Evolutionary conservation across 2,329 filamentous ascomycete species (phyloP).

Genomic region (Magnaporthiopsis rhizophila): DNA sequence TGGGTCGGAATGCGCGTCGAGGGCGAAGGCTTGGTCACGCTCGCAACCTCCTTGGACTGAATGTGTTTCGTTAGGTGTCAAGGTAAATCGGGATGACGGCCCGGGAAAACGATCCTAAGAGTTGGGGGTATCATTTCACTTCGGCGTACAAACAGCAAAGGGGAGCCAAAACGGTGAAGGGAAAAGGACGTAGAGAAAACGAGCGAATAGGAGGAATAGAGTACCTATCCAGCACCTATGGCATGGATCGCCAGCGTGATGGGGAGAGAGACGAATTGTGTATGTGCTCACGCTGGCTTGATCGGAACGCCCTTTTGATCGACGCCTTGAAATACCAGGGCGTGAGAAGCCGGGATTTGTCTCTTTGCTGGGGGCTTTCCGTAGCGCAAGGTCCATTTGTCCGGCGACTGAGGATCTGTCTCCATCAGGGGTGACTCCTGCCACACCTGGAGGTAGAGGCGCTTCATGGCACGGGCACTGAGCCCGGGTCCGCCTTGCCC

Average conservation of each 20-base stretch:
- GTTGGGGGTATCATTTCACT: background rate
- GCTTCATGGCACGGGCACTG: background rate
- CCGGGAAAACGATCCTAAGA: background rate
- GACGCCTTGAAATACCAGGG: constrained; percentile 1
- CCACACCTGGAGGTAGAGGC: constrained; percentile 3
- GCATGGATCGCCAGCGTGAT: background rate
- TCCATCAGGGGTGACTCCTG: background rate
- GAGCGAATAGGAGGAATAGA: background rate
- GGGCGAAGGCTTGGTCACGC: constrained; percentile 51
- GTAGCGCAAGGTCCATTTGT: background rate
- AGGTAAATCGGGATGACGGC: no score
- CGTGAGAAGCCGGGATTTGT: background rate
- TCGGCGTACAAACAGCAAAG: background rate
- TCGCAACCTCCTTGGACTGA: constrained; percentile 41
- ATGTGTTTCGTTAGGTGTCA: background rate
- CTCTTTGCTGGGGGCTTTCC: background rate
- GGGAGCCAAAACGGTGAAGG: background rate
- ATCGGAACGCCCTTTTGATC: background rate
- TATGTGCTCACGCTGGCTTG: background rate
- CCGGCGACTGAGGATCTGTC: background rate
- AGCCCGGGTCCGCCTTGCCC: background rate
- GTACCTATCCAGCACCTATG: background rate
- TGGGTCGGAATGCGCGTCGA: constrained; percentile 74
- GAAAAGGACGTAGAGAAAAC: background rate
- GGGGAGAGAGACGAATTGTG: background rate